Base-by-base conservation (phyloP, 1,139 yeast genomes). In the Casaregolazyma suthepensis region DNA sequence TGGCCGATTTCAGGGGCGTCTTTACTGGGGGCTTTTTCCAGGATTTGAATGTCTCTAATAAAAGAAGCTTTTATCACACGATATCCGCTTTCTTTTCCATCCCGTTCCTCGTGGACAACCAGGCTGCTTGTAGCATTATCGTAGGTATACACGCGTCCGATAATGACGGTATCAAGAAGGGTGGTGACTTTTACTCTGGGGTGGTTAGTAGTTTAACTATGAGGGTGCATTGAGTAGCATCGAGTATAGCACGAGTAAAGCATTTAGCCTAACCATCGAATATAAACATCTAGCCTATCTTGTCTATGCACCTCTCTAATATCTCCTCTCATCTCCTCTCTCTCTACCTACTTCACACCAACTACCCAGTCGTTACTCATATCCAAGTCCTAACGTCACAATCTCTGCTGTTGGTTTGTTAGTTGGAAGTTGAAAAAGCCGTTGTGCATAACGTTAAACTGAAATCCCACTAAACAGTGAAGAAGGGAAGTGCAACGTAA, bases 61-160 rank as follows among this genome's bases (percentile, higher is more conserved):
- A 81, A 84, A 10, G 81, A 69, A 5, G 82, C 75, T 63, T 83
- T 83, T 54, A 85, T 72, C 51, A 85, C 70, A 56, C 79, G 75
- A 66, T 78, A 82, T 49, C 75, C 73, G 66, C 55, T 6, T 18
- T 38, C 35, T 7, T 19, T 29, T 9, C 20, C 37, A 17, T 29
- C 48, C 12, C 46, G 56, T 6, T 64, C 67, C 52, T 68, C 69
- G 17, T 62, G 62, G 31, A 71, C 54, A 5, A 77, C 70, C n/a
- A 76, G 58, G 3, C 77, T 74, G 58, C 68, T 69, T 29, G 76
- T 70, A 9, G 70, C 63, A 2, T 78, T 73, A 56, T 76, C 80
- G 66, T 78, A 83, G 7, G 89, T 78, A 66, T 82, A 84, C 38
- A 87, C 77, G 43, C 77, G 72, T 1, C 94, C 95, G 12, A 74